A percentile compares a stretch with the other conserved stretches of the same genome.
Evolutionary conservation across 192 early-diverging fungal species (phyloP).

Genomic region (Allomyces javanicus): DNA sequence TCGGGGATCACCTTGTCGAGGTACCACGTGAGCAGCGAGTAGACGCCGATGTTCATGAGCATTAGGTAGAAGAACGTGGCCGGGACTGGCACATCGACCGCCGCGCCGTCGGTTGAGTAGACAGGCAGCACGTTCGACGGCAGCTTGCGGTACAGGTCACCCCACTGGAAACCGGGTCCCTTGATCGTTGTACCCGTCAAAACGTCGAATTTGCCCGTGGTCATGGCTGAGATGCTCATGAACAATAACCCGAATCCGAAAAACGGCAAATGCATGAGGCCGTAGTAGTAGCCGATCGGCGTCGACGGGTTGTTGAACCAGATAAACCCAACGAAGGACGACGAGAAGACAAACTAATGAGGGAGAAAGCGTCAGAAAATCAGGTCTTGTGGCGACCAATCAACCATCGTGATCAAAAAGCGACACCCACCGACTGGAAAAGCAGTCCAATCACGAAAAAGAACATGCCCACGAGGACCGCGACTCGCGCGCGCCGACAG

Average conservation of each 20-base stretch:
- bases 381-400: no score
- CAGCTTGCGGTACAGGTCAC: slow-evolving; percentile 21
- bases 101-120: slow-evolving; percentile 18
- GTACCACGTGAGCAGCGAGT: slow-evolving; percentile 44
- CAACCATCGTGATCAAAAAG: no score
- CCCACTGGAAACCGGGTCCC: slow-evolving; percentile 40
- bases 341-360: slow-evolving; percentile 19
- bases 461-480: slow-evolving; percentile 54
- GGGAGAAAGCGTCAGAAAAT: no score
- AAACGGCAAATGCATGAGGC: slow-evolving; percentile 26
- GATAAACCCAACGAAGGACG: slow-evolving; percentile 20
- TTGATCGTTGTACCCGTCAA: slow-evolving; percentile 40
- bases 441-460: slow-evolving; percentile 57
- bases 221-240: slow-evolving; percentile 37
- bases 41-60: slow-evolving; percentile 37
- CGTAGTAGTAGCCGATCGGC: slow-evolving; percentile 5
- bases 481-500: slow-evolving; percentile 34
- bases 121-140: slow-evolving; percentile 19
- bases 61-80: slow-evolving; percentile 40
- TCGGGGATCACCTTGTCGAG: slow-evolving; percentile 56
- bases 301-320: slow-evolving; percentile 21
- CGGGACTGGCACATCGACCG: slow-evolving; percentile 33
- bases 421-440: slow-evolving; percentile 22
- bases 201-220: slow-evolving; percentile 23
- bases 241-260: slow-evolving; percentile 47